These are phyloP conservation scores for Aspergillus uvarum DNA, from an alignment of 2,329 filamentous ascomycete species.

Conservation along the genomic window DNA sequence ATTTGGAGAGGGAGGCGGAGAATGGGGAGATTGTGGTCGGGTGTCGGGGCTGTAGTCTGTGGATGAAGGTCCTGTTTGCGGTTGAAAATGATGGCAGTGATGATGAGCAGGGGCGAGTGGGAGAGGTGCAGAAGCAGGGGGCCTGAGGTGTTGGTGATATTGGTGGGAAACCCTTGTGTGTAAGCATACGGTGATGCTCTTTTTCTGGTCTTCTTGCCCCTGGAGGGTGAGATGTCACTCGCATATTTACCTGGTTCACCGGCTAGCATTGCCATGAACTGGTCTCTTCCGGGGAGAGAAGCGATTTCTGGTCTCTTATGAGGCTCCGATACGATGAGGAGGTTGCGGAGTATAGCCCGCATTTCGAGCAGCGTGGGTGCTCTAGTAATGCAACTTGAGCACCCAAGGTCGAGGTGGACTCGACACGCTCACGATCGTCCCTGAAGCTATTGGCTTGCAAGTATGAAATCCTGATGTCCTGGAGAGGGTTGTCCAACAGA, in stretches of 20 bases:
- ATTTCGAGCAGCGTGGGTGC: background rate
- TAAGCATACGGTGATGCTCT: background rate
- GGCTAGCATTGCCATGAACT: background rate
- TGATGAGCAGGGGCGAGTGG: background rate
- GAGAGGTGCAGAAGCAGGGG: slow-evolving; percentile 25
- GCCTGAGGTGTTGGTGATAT: background rate
- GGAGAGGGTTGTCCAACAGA: background rate
- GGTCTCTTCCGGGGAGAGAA: too few relatives aligned
- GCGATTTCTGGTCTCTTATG: background rate
- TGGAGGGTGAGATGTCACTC: background rate
- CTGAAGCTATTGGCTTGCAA: background rate
- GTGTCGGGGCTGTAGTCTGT: slow-evolving; percentile 64
- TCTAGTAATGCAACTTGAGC: background rate
- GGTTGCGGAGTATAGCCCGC: background rate
- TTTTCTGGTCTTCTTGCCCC: background rate
- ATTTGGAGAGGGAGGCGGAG: slow-evolving; percentile 52
- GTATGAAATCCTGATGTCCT: too few relatives aligned
- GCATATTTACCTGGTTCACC: background rate
- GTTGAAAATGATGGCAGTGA: slow-evolving; percentile 38
- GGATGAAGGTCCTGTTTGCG: slow-evolving; percentile 61
- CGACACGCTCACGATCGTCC: background rate
- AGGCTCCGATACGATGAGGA: background rate
- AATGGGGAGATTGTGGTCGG: slow-evolving; percentile 59
- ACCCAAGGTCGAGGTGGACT: background rate
- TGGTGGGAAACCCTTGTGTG: background rate